Conservation (phyloP, 2,329 filamentous ascomycete species). For the Clonostachys sp. region DNA sequence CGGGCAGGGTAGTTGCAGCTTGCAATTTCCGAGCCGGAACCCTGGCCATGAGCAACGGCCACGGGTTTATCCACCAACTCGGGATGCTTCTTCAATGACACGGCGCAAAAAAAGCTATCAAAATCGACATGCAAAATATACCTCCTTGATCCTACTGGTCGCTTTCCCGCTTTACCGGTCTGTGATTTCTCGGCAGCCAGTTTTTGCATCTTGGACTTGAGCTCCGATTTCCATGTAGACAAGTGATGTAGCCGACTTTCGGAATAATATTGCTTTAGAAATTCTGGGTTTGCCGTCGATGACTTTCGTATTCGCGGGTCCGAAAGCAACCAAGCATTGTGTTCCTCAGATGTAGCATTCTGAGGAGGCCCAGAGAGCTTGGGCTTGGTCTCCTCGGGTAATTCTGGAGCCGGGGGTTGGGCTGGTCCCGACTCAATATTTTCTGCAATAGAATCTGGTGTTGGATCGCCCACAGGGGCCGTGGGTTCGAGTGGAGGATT, state of each 20-base stretch:
- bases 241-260: conserved; percentile 93
- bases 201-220: conserved; percentile 84
- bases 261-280: conserved; percentile 90
- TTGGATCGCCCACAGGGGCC: too few species aligned
- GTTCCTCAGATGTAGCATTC: conserved; percentile 85
- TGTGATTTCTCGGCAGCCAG: conserved; percentile 66
- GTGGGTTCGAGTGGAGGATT: too few species aligned
- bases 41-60: conserved; percentile 83
- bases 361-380: conserved; percentile 25
- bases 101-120: conserved; percentile 96
- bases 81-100: conserved; percentile 75
- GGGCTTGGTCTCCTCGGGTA: neutral
- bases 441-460: neutral
- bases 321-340: conserved; percentile 79
- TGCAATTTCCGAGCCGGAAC: conserved; percentile 87
- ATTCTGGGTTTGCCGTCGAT: conserved; percentile 88
- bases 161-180: conserved; percentile 37
- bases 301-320: conserved; percentile 85
- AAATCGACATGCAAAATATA: conserved; percentile 97
- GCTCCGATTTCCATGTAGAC: conserved; percentile 91
- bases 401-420: neutral
- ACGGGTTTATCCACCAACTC: conserved; percentile 74
- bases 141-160: conserved; percentile 55
- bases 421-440: neutral
- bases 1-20: conserved; percentile 95